Base-by-base conservation (phyloP, 2,329 filamentous ascomycete species). In the Aureobasidium zeae region DNA sequence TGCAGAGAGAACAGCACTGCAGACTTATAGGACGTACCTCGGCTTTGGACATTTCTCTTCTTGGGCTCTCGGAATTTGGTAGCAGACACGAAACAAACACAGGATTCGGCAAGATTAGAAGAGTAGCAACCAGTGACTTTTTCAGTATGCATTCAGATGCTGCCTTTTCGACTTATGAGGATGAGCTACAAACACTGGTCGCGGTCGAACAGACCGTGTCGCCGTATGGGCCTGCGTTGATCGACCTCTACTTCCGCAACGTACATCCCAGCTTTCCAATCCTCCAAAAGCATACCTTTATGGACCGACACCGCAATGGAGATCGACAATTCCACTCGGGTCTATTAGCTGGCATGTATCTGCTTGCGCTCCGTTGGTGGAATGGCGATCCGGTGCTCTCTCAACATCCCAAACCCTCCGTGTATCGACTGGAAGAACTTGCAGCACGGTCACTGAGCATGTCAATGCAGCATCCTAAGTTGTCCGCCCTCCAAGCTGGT, bases 321-420 rank as follows among this genome's bases (percentile, higher is more conserved):
- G 77, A 84, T 54, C 74, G 76, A 43, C 79, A 84, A 52, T 84
- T 89, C 56, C 81, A 83, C 11, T 83, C 86, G 1, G 76, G 83
- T 9, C 67, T 91, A 19, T 70, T 93, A 12, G 84, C 83, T 22
- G 83, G 83, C 42, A 79, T 93, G 54, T 91, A 94, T 56, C 77
- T 94, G 17, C 68, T 94, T 17, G 85, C 87, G 7, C 74, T 93
- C 55, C 87, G 89, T 60, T 94, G 87, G 80, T 91, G 87, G 79
- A 78, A 86, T 39, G 73, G 84, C 49, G 81, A 79, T 49, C 74
- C 79, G 13, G 75, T 78, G 16, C 71, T 89, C 17, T 74, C 77
- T 28, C 67, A 69, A 15, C 67, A 76, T 17, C 75, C 76, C 16
- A 77, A 76, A 48, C 86, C 86, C 1, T 79, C 94, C 61, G 72